Evolutionary conservation across 1,139 yeast genomes (phyloP), one percentile per base, ranked within the genome.

Genomic region (Geotrichum phurueaensis): DNA sequence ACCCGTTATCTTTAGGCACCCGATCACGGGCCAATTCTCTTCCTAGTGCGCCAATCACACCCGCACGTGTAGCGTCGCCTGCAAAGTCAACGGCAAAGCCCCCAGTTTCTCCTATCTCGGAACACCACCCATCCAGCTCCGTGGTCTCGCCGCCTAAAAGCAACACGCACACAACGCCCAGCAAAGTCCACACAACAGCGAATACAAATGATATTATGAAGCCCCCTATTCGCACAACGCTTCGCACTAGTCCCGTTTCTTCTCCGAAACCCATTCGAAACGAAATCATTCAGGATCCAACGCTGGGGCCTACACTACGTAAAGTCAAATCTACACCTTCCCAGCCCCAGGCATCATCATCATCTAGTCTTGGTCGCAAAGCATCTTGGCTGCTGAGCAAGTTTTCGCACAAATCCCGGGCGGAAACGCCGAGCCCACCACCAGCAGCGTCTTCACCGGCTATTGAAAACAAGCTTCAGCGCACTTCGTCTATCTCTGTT

Each of bases 71-170:
- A 7, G 45, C 54, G 22, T 31, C 52, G 12, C 48, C 62, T 22
- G 25, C 54, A 23, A 48, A 36, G 48, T 51, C 60, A 58, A 27
- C 62, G 31, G 56, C 22, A 18, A 60, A 43, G 3, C 57, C 13
- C 31, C 33, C 31, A 25, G n/a, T n/a, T n/a, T 27, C 50, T 45
- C 62, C n/a, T 47, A 55, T 18, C 52, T 61, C 63, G 13, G 58
- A 55, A 48, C 47, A 39, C 2, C n/a, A 13, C 43, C 33, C 73
- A 59, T 58, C 80, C 80, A 6, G 76, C 74, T 43, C 76, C 76
- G 18, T 76, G 60, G 54, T 77, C 79, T 23, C 43, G n/a, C 74
- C 69, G 50, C 71, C 18, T 13, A 18, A 3, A 1, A n/a, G 4
- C 20, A 39, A 39, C 10, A n/a, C 47, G 7, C 10, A 13, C 47